Evolutionary conservation across 305 asterid genomes (phyloP).

Genomic region (Solanum aculeatissimum): DNA sequence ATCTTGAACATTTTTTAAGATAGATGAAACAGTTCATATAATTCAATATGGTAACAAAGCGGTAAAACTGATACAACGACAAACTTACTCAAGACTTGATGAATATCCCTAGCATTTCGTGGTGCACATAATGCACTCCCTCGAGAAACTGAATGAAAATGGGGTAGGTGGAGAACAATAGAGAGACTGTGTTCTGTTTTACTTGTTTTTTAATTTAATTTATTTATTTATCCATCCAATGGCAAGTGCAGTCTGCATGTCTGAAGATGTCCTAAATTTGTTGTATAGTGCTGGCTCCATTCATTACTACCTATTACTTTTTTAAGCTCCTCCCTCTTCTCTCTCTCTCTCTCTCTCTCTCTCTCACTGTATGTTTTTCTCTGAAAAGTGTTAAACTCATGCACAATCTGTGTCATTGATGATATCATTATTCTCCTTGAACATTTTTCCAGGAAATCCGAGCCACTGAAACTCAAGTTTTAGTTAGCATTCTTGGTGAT

Average conservation of each 20-base stretch:
- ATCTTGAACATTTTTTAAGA: not conserved
- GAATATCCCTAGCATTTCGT: not conserved
- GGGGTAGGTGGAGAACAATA: not conserved
- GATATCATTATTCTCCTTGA: not conserved
- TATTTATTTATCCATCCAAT: not conserved
- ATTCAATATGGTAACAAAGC: not conserved
- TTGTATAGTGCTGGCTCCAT: not conserved
- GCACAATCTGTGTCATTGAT: not conserved
- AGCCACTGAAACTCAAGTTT: constrained; percentile 76
- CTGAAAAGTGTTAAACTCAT: not conserved
- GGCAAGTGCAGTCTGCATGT: not conserved
- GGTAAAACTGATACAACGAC: not conserved
- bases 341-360: not conserved
- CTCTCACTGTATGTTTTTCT: not conserved
- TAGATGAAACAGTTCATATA: not conserved
- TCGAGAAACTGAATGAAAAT: not conserved
- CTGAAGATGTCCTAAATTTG: not conserved
- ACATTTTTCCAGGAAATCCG: constrained; percentile 41
- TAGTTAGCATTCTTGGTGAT: constrained; percentile 71
- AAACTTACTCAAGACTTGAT: not conserved
- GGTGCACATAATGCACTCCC: not conserved
- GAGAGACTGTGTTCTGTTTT: not conserved
- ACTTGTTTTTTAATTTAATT: not conserved
- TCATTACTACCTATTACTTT: not conserved
- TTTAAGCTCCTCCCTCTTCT: not conserved